Percentiles rank a stretch among this genome's conserved stretches.
phyloP scores from a whole-genome alignment of 2,329 filamentous ascomycete species.

The Pseudogymnoascus sp. region DNA sequence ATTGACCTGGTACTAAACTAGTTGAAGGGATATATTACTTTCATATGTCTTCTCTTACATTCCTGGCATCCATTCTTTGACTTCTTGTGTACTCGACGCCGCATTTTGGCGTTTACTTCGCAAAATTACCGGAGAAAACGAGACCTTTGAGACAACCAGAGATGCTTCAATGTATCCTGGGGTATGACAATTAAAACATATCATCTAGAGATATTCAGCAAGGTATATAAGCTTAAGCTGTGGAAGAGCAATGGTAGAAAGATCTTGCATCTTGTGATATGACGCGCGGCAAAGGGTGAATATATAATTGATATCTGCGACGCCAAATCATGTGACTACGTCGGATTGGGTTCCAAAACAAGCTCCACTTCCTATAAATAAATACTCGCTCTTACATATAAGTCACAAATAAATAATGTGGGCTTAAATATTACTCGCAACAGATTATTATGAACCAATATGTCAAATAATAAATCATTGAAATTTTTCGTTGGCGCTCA shows the following conservation, averaged over 20 bases:
- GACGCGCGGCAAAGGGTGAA: not conserved
- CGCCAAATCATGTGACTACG: not conserved
- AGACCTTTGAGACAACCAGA: not conserved
- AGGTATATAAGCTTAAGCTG: not conserved
- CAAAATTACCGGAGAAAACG: not conserved
- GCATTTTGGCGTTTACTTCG: slow-evolving; percentile 11
- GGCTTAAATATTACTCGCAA: not conserved
- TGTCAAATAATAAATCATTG: not conserved
- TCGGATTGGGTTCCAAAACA: not conserved
- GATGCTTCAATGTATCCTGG: not conserved
- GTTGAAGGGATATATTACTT: slow-evolving; percentile 22
- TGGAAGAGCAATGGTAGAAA: not conserved
- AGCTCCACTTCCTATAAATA: not conserved
- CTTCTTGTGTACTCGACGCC: slow-evolving; percentile 30
- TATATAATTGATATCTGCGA: not conserved
- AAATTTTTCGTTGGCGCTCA: not conserved
- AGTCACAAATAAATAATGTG: not conserved
- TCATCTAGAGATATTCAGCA: not conserved
- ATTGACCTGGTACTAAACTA: not conserved
- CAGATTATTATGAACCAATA: not conserved
- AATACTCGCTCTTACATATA: not conserved
- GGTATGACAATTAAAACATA: not conserved
- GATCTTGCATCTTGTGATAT: not conserved
- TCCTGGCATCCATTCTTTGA: slow-evolving; percentile 33
- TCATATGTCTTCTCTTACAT: slow-evolving; percentile 34